These are phyloP conservation scores for Stereum hirsutum DNA, from an alignment of 1,284 basidiomycete species.

Conservation along the genomic window DNA sequence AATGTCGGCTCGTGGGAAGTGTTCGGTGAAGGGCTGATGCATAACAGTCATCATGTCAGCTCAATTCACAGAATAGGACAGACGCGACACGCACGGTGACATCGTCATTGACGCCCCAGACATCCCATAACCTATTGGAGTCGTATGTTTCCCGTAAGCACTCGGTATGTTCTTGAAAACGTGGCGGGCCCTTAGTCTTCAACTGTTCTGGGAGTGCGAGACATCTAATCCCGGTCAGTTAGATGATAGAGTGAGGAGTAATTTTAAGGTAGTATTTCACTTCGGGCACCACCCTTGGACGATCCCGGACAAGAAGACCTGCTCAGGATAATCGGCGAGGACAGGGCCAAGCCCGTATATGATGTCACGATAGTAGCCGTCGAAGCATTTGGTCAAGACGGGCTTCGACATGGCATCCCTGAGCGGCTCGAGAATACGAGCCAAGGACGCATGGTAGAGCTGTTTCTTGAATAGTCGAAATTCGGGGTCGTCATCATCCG, in stretches of 20 bases:
- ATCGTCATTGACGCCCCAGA: constrained; percentile 3
- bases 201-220: not conserved
- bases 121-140: constrained; percentile 3
- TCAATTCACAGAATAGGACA: not conserved
- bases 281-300: constrained; percentile 4
- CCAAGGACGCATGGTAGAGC: constrained; percentile 11
- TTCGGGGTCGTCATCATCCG: constrained; percentile 5
- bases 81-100: not conserved
- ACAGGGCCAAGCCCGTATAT: not conserved
- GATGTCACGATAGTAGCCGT: not conserved
- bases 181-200: not conserved
- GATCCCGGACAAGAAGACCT: not conserved
- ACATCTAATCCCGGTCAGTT: constrained; percentile 1
- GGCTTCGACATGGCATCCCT: constrained; percentile 1
- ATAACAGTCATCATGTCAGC: not conserved
- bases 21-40: constrained; percentile 24
- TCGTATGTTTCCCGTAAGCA: not conserved
- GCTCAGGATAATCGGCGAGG: not conserved
- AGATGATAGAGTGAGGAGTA: not conserved
- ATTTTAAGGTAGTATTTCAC: not conserved
- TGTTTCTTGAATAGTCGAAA: constrained; percentile 12
- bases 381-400: not conserved
- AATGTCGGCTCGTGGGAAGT: constrained; percentile 26
- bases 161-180: constrained; percentile 1
- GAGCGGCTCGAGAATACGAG: constrained; percentile 9